Base-by-base conservation (phyloP, 2,329 filamentous ascomycete species). In the Calonectria crousiana region DNA sequence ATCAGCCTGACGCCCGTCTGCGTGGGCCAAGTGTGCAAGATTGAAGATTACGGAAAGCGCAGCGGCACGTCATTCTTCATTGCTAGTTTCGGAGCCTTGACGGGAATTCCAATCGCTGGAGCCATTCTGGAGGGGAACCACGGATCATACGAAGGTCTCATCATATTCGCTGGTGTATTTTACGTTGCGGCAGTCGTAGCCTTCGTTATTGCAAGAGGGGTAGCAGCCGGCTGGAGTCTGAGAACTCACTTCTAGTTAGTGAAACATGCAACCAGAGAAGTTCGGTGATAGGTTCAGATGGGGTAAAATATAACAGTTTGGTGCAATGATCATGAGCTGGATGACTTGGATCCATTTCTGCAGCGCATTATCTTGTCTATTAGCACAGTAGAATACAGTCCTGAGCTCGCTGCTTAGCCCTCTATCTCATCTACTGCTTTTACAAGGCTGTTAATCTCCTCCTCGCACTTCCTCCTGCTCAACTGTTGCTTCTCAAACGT, bases 1-100 rank as follows among this genome's bases (percentile, higher is more conserved):
- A 94, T 95, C 79, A 91, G 89, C 6, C 82, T 95, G 67, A 93
- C 92, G 0, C 93, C 94, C 0, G 93, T 95, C 0, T 95, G 93
- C 76, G 89, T 95, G 1, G 92, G 92, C 0, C 92, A 94, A 83
- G 87, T 95, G 5, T 95, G 93, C 83, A 88, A 90, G 41, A 93
- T 92, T 1, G 89, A 92, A 76, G 87, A 94, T 65, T 94, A 94
- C 76, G 93, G 93, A 0, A 86, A 92, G 44, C 92, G 94, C 76
- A 94, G 93, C 77, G 92, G 92, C 4, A 94, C 92, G 0, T 90
- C 91, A 67, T 95, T 93, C 79, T 93, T 91, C 0, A 86, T 95
- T 44, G 92, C 94, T 18, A 91, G 90, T 64, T 91, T 95, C 77
- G 92, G 81, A 6, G 78, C 78, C 9, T 83, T 93, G 71, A 90